phyloP scores from a whole-genome alignment of 139 green algal species.

The Chlamydomonas sp. region DNA sequence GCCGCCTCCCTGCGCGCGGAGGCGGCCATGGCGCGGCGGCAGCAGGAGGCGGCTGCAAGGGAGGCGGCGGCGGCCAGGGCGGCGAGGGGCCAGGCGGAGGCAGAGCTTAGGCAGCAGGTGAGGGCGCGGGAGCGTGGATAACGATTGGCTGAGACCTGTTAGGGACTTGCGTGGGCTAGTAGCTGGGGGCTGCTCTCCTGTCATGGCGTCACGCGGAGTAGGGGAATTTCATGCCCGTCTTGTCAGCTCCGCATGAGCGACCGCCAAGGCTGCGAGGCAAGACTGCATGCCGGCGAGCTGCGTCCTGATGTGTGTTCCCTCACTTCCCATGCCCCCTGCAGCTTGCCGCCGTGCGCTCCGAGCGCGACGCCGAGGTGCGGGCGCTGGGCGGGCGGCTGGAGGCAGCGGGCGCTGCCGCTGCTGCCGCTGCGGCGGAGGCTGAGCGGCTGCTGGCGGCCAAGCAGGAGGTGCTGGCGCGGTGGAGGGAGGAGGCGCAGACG shows the following conservation, averaged over 20 bases:
- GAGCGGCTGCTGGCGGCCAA: slow-evolving; percentile 56
- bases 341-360: slow-evolving; percentile 42
- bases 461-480: slow-evolving; percentile 57
- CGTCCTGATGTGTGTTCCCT: not conserved
- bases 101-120: slow-evolving; percentile 53
- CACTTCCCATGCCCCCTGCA: not conserved
- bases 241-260: not conserved
- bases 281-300: not conserved
- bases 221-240: too few species aligned
- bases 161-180: too few species aligned
- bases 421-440: slow-evolving; percentile 49
- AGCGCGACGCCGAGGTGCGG: slow-evolving; percentile 55
- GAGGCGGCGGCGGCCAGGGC: slow-evolving; percentile 40
- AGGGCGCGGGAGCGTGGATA: not conserved
- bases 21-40: slow-evolving; percentile 23
- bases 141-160: too few species aligned
- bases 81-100: slow-evolving; percentile 22
- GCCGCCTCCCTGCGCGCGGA: slow-evolving; percentile 14
- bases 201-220: too few species aligned
- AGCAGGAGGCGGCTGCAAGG: slow-evolving; percentile 25
- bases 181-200: too few species aligned
- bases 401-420: slow-evolving; percentile 21
- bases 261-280: not conserved
- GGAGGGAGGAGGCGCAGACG: slow-evolving; percentile 61
- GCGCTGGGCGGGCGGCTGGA: slow-evolving; percentile 52